Percentiles rank a stretch among this genome's conserved stretches.
Conservation (phyloP, 2,329 filamentous ascomycete genomes). For the Diaporthe ilicicola region DNA sequence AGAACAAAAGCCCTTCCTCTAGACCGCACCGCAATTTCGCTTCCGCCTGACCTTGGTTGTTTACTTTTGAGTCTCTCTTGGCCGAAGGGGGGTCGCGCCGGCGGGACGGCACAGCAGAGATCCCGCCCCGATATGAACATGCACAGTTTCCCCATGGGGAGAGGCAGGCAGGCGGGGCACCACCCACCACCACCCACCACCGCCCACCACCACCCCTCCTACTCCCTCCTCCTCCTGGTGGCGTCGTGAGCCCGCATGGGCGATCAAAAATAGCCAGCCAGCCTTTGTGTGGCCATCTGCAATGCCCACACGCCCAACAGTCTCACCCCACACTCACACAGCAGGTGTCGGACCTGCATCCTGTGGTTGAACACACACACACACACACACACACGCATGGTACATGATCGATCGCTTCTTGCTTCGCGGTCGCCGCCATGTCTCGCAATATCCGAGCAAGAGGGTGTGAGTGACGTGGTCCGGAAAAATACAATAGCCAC, state of each 20-base stretch:
- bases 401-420: not conserved
- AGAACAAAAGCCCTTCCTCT: not conserved
- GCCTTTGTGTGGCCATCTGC: not conserved
- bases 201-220: no score
- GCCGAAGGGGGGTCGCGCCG: not conserved
- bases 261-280: constrained; percentile 6
- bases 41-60: not conserved
- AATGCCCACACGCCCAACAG: not conserved
- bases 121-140: constrained; percentile 17
- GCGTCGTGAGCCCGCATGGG: not conserved
- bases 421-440: not conserved
- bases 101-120: constrained; percentile 11
- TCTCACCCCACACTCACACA: constrained; percentile 18
- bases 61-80: not conserved
- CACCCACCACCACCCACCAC: not conserved
- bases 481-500: constrained; percentile 10
- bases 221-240: not conserved
- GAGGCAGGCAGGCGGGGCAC: constrained; percentile 11
- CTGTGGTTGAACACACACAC: constrained; percentile 7
- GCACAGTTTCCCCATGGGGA: constrained; percentile 26
- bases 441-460: constrained; percentile 3
- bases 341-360: constrained; percentile 33
- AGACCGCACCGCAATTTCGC: constrained; percentile 14
- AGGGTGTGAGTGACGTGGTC: constrained; percentile 29
- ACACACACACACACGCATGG: not conserved